Conservation (phyloP, 75 land plant genomes). For the Picea sitchensis region DNA sequence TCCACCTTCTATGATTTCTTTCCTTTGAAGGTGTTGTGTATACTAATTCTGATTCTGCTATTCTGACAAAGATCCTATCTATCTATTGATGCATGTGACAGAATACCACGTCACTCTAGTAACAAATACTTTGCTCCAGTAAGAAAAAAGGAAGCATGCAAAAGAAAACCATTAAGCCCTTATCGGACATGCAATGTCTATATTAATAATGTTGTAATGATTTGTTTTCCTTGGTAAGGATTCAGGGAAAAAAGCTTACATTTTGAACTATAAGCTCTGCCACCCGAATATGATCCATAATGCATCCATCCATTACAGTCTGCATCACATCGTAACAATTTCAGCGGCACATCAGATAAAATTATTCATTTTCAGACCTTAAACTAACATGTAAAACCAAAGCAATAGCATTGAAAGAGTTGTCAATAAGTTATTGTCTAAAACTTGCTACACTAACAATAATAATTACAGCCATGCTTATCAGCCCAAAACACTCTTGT, state of each 20-base stretch:
- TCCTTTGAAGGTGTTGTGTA: not conserved
- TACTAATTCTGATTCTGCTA: not conserved
- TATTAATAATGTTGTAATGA: too few species aligned
- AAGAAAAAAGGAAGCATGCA: not conserved
- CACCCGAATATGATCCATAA: conserved; percentile 66
- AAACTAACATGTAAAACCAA: not conserved
- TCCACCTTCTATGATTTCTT: not conserved
- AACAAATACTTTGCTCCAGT: not conserved
- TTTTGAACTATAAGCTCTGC: conserved; percentile 72
- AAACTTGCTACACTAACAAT: not conserved
- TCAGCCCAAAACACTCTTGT: not conserved
- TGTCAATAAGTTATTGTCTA: not conserved
- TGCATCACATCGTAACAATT: conserved; percentile 32
- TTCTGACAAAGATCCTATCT: not conserved
- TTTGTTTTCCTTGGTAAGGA: too few species aligned
- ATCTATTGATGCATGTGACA: not conserved
- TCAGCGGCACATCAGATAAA: not conserved
- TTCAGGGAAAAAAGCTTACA: conserved; percentile 41
- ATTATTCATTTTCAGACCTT: not conserved
- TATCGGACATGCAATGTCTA: too few species aligned
- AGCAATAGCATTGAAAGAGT: not conserved
- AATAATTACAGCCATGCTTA: not conserved
- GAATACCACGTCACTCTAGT: not conserved
- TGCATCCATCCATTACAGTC: conserved; percentile 67
- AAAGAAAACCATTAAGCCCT: not conserved